Conservation (phyloP, 2,329 filamentous ascomycete species). For the Volutella citrinella region DNA sequence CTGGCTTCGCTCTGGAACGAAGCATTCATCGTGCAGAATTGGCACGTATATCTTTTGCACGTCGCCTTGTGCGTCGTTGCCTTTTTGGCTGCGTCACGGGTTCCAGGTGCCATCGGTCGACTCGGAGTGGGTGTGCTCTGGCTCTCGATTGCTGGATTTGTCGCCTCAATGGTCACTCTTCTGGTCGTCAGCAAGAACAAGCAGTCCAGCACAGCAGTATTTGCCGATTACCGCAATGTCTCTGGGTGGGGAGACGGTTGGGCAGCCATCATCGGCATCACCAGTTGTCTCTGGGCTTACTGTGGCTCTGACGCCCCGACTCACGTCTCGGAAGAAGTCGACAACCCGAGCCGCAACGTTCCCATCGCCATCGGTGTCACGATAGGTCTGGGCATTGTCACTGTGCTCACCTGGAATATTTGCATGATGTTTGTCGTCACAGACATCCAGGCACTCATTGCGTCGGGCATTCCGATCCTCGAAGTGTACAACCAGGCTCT, state of each 20-base stretch:
- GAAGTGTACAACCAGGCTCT: conserved; percentile 3
- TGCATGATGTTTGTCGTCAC: conserved; percentile 2
- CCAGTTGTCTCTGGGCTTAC: too few relatives aligned
- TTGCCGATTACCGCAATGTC: not conserved
- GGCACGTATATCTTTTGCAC: too few relatives aligned
- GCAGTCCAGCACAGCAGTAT: not conserved
- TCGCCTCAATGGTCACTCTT: conserved; percentile 1
- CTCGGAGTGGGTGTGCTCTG: not conserved
- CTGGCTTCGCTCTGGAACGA: too few relatives aligned
- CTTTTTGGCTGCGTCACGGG: not conserved
- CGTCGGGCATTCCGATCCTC: not conserved
- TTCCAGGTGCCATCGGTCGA: too few relatives aligned
- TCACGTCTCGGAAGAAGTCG: conserved; percentile 5
- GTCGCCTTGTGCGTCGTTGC: not conserved
- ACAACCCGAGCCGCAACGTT: not conserved
- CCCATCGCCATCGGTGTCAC: not conserved
- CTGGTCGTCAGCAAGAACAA: not conserved
- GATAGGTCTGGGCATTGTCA: conserved; percentile 1
- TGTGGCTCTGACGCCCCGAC: conserved; percentile 1
- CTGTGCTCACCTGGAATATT: not conserved
- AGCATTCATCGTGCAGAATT: too few relatives aligned
- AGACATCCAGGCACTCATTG: conserved; percentile 1
- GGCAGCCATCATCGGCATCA: conserved; percentile 1
- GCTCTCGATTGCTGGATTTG: not conserved
- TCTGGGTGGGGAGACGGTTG: conserved; percentile 4